phyloP scores from a whole-genome alignment of 1,284 basidiomycete genomes.

The Marasmius sp. region DNA sequence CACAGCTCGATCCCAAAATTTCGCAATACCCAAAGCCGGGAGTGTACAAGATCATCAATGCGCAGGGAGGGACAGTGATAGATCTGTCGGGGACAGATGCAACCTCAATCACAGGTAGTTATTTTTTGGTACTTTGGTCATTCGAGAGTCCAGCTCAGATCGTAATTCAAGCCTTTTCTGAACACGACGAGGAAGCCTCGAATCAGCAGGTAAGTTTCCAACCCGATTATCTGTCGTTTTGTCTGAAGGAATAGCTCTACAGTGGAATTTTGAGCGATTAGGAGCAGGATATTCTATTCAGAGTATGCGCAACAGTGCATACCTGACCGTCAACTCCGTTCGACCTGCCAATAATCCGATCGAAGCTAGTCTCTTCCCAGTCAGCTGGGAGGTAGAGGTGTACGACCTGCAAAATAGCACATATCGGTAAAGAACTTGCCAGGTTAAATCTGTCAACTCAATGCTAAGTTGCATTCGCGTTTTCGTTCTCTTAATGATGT shows the following conservation, averaged over 20 bases:
- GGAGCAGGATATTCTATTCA: not conserved
- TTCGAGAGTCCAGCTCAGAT: not conserved
- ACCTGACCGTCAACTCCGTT: not conserved
- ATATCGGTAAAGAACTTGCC: not conserved
- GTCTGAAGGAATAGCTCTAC: not conserved
- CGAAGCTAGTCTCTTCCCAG: not conserved
- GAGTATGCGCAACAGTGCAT: not conserved
- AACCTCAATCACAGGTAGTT: slow-evolving; percentile 22
- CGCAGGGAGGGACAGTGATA: slow-evolving; percentile 17
- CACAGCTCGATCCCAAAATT: not conserved
- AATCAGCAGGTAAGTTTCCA: not conserved
- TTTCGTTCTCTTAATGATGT: not conserved
- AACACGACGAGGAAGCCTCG: not conserved
- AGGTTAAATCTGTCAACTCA: too few species aligned
- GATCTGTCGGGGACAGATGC: slow-evolving; percentile 27
- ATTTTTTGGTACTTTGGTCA: not conserved
- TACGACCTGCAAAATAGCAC: not conserved
- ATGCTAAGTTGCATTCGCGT: too few species aligned
- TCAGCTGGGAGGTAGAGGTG: not conserved
- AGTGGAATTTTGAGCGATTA: not conserved
- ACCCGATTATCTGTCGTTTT: not conserved
- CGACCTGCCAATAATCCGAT: not conserved
- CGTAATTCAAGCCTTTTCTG: not conserved
- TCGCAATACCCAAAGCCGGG: slow-evolving; percentile 13
- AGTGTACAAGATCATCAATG: slow-evolving; percentile 24